Evolutionary conservation across 208 protist species (phyloP), one percentile per base, ranked within the genome.

Genomic region (Trypanosoma conorhini): DNA sequence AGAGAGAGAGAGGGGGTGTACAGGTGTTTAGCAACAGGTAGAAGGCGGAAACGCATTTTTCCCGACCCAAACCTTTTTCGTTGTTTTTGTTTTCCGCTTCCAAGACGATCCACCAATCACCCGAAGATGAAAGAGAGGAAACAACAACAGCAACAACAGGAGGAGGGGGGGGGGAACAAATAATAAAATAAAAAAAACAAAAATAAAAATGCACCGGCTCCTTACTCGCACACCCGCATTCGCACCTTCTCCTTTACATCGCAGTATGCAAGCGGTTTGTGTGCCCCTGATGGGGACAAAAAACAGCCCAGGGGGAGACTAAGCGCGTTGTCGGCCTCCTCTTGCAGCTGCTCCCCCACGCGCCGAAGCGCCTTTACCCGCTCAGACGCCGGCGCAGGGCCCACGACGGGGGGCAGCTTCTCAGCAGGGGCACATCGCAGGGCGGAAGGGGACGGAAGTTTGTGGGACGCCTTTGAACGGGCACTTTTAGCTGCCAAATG

Each of bases 261-360:
- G 24, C 19, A 58, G 12, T 31, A 56, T 58, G 58, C 12, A 38
- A 0, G 62, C 19, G 1, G 28, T 42, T 57, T 24, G 17, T 67
- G 21, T 50, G 30, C 28, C 62, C 9, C 52, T 26, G 48, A 40
- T 30, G 13, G 24, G 52, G 54, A n/a, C 28, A 62, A 48, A 65
- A 72, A 72, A n/a, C 48, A 59, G 10, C 58, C 55, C 26, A 82
- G 64, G 8, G 50, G 62, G 40, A 70, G 59, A 28, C 35, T 48
- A 56, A 85, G 69, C 21, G 83, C 63, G 8, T 81, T 85, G 17
- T 89, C 82, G n/a, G 81, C 83, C 52, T 88, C 80, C 15, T 91
- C 81, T 40, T 81, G 80, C 60, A 91, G 30, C 13, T 72, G 59
- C 10, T 70, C 31, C 40, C 70, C 81, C 5, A 76, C 62, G 12